A percentile compares a stretch with the other conserved stretches of the same genome.
These are phyloP conservation scores for Carallia brachiata DNA, from an alignment of 345 rosid genomes.

Conservation along the genomic window DNA sequence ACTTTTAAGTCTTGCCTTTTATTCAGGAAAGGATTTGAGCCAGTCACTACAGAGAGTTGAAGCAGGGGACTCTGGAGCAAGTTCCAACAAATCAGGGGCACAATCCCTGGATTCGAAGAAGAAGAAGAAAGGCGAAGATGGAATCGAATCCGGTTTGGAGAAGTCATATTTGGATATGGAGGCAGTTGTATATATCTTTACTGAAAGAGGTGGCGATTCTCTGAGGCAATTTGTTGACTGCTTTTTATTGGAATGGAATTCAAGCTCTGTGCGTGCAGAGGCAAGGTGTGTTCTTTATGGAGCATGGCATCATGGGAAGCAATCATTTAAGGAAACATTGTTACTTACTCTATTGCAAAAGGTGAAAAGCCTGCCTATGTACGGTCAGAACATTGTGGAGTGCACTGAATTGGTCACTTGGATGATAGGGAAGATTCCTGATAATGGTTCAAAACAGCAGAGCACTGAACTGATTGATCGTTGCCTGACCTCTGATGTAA, in stretches of 20 bases:
- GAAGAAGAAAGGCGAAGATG: conserved; percentile 93
- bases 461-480: conserved; percentile 64
- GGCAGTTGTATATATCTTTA: conserved; percentile 67
- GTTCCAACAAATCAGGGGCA: conserved; percentile 58
- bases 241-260: conserved; percentile 95
- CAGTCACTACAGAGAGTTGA: conserved; percentile 64
- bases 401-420: conserved; percentile 83
- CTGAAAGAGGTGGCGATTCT: conserved; percentile 64
- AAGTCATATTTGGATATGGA: conserved; percentile 94
- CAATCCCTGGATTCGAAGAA: conserved; percentile 78
- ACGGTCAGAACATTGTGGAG: conserved; percentile 95
- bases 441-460: conserved; percentile 67
- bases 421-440: conserved; percentile 80
- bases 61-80: conserved; percentile 56
- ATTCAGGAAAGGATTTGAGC: conserved; percentile 78
- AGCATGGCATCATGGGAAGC: conserved; percentile 92
- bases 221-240: conserved; percentile 85
- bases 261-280: conserved; percentile 88
- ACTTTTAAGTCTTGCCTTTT: conserved; percentile 83
- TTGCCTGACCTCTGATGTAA: conserved; percentile 73
- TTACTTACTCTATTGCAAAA: conserved; percentile 66
- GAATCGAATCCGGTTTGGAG: conserved; percentile 69
- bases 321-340: conserved; percentile 71
- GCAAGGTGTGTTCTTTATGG: conserved; percentile 90
- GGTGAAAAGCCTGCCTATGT: conserved; percentile 68